A percentile compares a stretch with the other conserved stretches of the same genome.
Conservation (phyloP, 768 basidiomycete species). For the Lactarius psammicola region DNA sequence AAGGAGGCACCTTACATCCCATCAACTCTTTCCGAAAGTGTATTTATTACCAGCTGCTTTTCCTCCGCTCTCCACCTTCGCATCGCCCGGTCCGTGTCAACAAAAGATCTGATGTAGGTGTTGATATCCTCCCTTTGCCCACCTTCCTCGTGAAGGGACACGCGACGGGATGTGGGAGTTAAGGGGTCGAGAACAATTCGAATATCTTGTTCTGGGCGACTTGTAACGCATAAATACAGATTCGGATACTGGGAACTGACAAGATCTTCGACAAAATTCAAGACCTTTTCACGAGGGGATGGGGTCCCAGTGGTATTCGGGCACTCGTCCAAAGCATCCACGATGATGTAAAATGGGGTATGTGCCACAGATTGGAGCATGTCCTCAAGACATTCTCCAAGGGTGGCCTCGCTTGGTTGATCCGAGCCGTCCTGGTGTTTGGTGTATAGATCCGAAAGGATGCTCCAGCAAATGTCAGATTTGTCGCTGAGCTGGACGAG, state of each 20-base stretch:
- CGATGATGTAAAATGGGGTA: background rate
- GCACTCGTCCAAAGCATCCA: slow-evolving; percentile 13
- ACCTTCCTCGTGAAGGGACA: slow-evolving; percentile 9
- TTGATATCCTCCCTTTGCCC: slow-evolving; percentile 9
- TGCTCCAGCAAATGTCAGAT: background rate
- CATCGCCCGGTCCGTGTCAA: slow-evolving; percentile 2
- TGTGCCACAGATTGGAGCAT: background rate
- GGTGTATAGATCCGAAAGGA: background rate
- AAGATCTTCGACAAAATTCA: background rate
- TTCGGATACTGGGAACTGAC: background rate
- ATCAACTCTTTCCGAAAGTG: background rate
- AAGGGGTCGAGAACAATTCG: background rate
- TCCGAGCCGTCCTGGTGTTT: background rate
- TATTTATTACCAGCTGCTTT: background rate
- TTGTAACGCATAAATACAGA: slow-evolving; percentile 7
- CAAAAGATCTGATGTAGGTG: background rate
- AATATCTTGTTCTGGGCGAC: slow-evolving; percentile 13
- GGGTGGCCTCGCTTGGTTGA: background rate
- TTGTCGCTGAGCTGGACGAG: background rate
- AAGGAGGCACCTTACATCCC: background rate
- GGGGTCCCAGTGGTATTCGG: background rate
- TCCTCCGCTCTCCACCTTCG: slow-evolving; percentile 7
- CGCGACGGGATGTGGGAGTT: background rate
- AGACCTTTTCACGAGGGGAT: background rate
- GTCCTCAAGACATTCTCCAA: background rate